phyloP scores from a whole-genome alignment of 805 yeast species.

The Saccharomycopsis vini region DNA sequence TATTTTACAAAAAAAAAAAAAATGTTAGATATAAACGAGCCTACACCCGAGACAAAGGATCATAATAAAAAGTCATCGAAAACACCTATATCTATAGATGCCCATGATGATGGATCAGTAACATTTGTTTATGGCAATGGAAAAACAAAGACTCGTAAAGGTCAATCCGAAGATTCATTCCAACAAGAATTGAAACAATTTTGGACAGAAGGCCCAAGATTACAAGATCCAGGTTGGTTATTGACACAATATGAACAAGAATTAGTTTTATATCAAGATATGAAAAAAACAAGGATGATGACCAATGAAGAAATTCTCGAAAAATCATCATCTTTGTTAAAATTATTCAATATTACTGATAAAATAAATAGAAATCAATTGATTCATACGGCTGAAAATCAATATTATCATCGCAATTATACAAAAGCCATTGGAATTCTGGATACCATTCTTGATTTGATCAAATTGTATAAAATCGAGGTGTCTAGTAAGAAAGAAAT shows the following conservation, averaged over 20 bases:
- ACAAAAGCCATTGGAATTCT: conserved; percentile 9
- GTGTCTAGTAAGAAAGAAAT: conserved; percentile 6
- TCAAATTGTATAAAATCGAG: conserved; percentile 4
- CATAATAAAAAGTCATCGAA: background rate
- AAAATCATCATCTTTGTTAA: background rate
- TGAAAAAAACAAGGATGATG: too few relatives aligned
- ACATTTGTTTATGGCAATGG: conserved; percentile 13
- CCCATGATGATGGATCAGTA: conserved; percentile 17
- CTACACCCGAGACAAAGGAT: too few relatives aligned
- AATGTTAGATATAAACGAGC: conserved; percentile 1
- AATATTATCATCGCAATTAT: conserved; percentile 16
- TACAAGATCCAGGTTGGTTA: conserved; percentile 11
- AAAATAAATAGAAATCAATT: conserved; percentile 13
- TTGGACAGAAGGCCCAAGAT: conserved; percentile 9
- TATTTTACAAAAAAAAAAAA: too few relatives aligned
- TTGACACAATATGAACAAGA: conserved; percentile 7
- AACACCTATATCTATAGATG: conserved; percentile 6
- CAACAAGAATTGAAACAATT: conserved; percentile 13
- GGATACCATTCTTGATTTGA: conserved; percentile 9
- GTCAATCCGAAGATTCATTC: conserved; percentile 16
- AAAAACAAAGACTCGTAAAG: conserved; percentile 16
- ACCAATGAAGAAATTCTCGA: background rate
- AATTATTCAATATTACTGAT: conserved; percentile 9
- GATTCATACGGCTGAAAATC: conserved; percentile 17
- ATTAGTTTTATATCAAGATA: background rate